Evolutionary conservation across 1,284 basidiomycete genomes (phyloP).

Genomic region (Cryptococcus sp.): DNA sequence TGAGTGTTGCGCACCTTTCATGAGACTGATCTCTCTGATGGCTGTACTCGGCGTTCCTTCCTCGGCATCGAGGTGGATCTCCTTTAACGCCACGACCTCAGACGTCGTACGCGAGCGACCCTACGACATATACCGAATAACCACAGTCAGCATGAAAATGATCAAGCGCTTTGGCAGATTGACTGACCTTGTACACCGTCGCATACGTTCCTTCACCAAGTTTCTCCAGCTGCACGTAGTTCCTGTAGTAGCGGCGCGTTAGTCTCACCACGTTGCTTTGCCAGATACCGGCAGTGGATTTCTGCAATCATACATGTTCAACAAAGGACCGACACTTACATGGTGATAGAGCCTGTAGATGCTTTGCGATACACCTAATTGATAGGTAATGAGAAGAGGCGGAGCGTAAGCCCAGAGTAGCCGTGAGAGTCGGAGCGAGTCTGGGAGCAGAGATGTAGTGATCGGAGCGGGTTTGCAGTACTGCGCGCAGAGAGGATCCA

Average conservation of each 20-base stretch:
- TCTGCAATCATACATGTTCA: too few species aligned
- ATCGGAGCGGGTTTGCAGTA: too few species aligned
- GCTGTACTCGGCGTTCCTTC: slow-evolving; percentile 98
- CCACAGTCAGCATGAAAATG: slow-evolving; percentile 1
- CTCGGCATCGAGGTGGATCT: slow-evolving; percentile 96
- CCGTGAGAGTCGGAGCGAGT: too few species aligned
- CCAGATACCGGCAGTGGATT: too few species aligned
- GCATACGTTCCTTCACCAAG: slow-evolving; percentile 65
- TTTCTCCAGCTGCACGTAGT: slow-evolving; percentile 75
- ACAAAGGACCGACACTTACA: too few species aligned
- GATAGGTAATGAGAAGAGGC: too few species aligned
- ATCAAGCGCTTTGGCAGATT: not conserved
- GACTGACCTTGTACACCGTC: slow-evolving; percentile 80
- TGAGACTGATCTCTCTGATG: slow-evolving; percentile 92
- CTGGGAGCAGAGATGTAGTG: too few species aligned
- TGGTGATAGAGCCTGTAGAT: too few species aligned
- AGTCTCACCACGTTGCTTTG: too few species aligned
- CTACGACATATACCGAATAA: slow-evolving; percentile 53
- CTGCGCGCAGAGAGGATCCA: too few species aligned
- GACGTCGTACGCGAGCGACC: slow-evolving; percentile 69
- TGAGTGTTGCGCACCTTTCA: slow-evolving; percentile 63
- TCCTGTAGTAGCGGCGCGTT: slow-evolving; percentile 32
- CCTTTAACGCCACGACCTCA: slow-evolving; percentile 87
- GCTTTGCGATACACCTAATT: too few species aligned
- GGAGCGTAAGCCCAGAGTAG: too few species aligned